phyloP scores from a whole-genome alignment of 805 yeast species.

The Ogataea nakhonphanomensis region DNA sequence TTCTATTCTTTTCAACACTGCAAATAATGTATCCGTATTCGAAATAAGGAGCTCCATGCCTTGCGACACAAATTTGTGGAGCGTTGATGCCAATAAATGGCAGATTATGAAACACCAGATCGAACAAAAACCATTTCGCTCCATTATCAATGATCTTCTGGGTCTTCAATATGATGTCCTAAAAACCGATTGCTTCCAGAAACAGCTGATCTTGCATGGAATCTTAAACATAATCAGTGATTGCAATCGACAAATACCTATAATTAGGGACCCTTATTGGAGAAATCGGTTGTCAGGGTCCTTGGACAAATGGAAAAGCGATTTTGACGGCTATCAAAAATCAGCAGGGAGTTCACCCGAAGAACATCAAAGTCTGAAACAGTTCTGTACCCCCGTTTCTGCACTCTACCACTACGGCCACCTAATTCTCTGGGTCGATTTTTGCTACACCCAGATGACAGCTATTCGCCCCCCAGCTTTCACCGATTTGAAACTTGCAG shows the following conservation, averaged over 20 bases:
- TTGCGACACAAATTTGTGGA: slow-evolving; percentile 13
- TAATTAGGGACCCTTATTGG: slow-evolving; percentile 12
- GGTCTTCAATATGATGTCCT: slow-evolving; percentile 3
- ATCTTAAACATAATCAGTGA: slow-evolving; percentile 15
- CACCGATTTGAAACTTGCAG: slow-evolving; percentile 3
- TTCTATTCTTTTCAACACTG: slow-evolving; percentile 13
- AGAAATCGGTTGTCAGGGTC: slow-evolving; percentile 8
- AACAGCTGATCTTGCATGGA: slow-evolving; percentile 15
- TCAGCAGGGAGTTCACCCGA: background rate
- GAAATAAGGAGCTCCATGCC: slow-evolving; percentile 14
- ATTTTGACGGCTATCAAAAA: slow-evolving; percentile 9
- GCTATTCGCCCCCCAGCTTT: background rate
- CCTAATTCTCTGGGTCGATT: slow-evolving; percentile 7
- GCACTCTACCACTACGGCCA: slow-evolving; percentile 14
- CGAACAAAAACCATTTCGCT: slow-evolving; percentile 3
- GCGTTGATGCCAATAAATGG: slow-evolving; percentile 5
- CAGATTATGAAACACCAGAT: background rate
- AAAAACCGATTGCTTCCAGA: slow-evolving; percentile 3
- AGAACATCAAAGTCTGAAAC: background rate
- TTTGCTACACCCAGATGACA: slow-evolving; percentile 5
- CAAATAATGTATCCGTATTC: slow-evolving; percentile 10
- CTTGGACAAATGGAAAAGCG: slow-evolving; percentile 16
- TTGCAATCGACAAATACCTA: slow-evolving; percentile 4
- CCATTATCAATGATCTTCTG: slow-evolving; percentile 7
- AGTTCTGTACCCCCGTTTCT: slow-evolving; percentile 5